Evolutionary conservation across 2,329 filamentous ascomycete genomes (phyloP).

Genomic region (Nemania sp.): DNA sequence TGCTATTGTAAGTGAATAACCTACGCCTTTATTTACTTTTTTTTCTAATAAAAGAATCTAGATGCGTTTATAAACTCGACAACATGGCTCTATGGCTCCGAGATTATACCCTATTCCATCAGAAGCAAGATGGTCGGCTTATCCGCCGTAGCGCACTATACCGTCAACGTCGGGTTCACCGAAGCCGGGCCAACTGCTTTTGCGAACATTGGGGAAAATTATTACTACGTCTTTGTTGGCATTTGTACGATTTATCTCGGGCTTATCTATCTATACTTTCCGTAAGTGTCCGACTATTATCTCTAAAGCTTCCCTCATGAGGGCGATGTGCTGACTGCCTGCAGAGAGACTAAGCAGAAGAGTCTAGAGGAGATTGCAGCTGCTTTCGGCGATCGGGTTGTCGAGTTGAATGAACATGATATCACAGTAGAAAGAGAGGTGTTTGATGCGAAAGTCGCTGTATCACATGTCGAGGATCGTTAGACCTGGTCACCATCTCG

Average conservation of each 20-base stretch:
- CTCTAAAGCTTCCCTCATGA: no score
- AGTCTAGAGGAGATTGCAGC: slow-evolving; percentile 53
- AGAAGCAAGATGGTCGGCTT: slow-evolving; percentile 60
- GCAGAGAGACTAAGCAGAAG: slow-evolving; percentile 50
- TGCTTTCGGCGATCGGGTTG: slow-evolving; percentile 51
- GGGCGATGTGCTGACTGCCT: background rate
- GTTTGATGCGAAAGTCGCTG: background rate
- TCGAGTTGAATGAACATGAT: slow-evolving; percentile 29
- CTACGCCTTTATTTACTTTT: background rate
- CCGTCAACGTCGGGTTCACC: slow-evolving; percentile 58
- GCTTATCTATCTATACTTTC: slow-evolving; percentile 58
- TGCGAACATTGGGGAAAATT: slow-evolving; percentile 60
- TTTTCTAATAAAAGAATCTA: background rate
- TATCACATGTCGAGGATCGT: background rate
- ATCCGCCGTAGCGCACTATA: slow-evolving; percentile 56
- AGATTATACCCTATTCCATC: slow-evolving; percentile 56
- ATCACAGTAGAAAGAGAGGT: slow-evolving; percentile 1
- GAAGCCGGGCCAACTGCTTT: slow-evolving; percentile 60
- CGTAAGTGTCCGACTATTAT: slow-evolving; percentile 31
- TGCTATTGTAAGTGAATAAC: slow-evolving; percentile 49
- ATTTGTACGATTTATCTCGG: slow-evolving; percentile 56
- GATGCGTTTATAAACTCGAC: slow-evolving; percentile 53
- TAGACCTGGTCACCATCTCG: no score
- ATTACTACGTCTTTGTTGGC: slow-evolving; percentile 62
- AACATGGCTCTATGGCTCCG: slow-evolving; percentile 59